phyloP scores from a whole-genome alignment of 2,329 filamentous ascomycete species.

The Neofusicoccum laricinum region DNA sequence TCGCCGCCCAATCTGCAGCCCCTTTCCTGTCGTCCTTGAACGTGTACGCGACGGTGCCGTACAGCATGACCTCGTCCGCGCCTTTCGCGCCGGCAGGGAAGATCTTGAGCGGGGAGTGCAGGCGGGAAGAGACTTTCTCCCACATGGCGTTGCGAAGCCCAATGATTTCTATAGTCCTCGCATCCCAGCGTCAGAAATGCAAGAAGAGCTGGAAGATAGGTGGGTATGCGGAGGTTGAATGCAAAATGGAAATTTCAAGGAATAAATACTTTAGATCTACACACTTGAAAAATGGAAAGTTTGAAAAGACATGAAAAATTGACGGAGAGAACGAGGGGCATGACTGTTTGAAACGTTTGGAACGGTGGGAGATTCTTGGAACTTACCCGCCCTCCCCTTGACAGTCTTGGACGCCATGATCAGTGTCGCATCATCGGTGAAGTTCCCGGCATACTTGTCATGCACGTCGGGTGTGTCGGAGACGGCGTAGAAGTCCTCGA shows the following conservation, averaged over 20 bases:
- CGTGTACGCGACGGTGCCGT: conserved; percentile 52
- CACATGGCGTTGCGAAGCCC: conserved; percentile 52
- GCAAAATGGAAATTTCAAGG: too few relatives aligned
- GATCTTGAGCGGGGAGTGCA: conserved; percentile 47
- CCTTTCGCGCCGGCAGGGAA: conserved; percentile 47
- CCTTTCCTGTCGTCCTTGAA: conserved; percentile 50
- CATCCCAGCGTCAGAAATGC: background rate
- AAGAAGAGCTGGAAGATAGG: background rate
- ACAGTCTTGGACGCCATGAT: conserved; percentile 52
- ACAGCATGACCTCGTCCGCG: conserved; percentile 52
- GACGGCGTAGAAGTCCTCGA: conserved; percentile 46
- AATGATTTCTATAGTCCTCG: conserved; percentile 44
- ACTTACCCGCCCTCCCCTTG: conserved; percentile 44
- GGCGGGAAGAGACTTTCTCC: conserved; percentile 48
- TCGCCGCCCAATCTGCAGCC: conserved; percentile 53
- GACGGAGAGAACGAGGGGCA: too few relatives aligned
- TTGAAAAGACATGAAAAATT: too few relatives aligned
- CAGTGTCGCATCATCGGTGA: conserved; percentile 49
- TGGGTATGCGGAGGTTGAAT: too few relatives aligned
- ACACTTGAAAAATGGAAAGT: too few relatives aligned
- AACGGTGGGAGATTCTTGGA: too few relatives aligned
- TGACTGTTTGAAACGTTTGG: too few relatives aligned
- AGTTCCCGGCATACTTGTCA: conserved; percentile 47
- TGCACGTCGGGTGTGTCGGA: conserved; percentile 50
- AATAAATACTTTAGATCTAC: too few relatives aligned